These are phyloP conservation scores for Chrysanthemum lavandulifolium DNA, from an alignment of 129 eudicot genomes.

Conservation along the genomic window DNA sequence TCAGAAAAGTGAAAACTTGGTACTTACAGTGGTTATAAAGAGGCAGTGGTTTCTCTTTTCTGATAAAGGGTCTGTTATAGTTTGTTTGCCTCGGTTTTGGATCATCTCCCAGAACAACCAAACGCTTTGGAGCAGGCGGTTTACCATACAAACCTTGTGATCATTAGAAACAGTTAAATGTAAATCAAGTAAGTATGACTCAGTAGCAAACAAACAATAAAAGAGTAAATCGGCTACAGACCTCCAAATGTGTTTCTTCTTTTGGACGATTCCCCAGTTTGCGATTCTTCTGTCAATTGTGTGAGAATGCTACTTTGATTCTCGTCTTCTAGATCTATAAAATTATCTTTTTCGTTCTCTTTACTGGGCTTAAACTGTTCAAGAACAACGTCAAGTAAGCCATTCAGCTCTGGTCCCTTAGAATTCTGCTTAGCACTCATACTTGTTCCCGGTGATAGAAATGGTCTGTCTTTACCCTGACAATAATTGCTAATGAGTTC, in stretches of 20 bases:
- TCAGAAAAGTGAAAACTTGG: neutral
- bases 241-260: constrained; percentile 38
- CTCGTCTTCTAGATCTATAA: constrained; percentile 24
- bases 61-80: constrained; percentile 14
- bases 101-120: constrained; percentile 83
- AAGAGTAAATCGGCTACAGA: constrained; percentile 14
- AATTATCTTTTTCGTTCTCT: constrained; percentile 4
- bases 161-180: constrained; percentile 11
- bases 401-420: constrained; percentile 28
- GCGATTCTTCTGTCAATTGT: constrained; percentile 27
- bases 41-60: constrained; percentile 46
- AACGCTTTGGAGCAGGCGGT: constrained; percentile 41
- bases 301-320: constrained; percentile 16
- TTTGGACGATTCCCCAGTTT: constrained; percentile 29
- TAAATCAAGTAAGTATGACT: neutral
- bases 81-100: constrained; percentile 33
- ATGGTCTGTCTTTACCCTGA: constrained; percentile 61
- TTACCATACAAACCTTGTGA: constrained; percentile 36
- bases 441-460: constrained; percentile 38
- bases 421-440: constrained; percentile 21
- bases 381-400: constrained; percentile 42
- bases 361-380: constrained; percentile 46
- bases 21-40: constrained; percentile 76
- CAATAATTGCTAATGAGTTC: neutral
- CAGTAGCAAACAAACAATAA: neutral